phyloP scores from a whole-genome alignment of 2,329 filamentous ascomycete genomes.

The Aurifilum marmelostoma region DNA sequence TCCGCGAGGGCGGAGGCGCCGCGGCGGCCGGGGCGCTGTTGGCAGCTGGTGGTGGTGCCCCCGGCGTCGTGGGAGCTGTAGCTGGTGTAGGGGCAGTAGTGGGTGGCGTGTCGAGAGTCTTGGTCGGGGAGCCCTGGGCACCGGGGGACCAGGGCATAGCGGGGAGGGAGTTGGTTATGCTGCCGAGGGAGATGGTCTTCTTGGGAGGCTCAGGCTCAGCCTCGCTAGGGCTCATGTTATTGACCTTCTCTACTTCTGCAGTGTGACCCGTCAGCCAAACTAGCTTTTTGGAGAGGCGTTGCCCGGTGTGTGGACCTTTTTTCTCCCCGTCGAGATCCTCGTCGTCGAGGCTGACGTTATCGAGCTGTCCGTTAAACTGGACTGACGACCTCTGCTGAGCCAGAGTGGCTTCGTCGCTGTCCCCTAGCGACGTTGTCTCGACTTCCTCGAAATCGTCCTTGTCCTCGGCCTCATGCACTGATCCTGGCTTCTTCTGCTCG shows the following conservation, averaged over 20 bases:
- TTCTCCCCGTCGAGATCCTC: constrained; percentile 43
- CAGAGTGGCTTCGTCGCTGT: constrained; percentile 25
- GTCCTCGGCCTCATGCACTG: constrained; percentile 38
- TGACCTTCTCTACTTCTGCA: constrained; percentile 33
- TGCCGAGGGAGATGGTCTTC: constrained; percentile 66
- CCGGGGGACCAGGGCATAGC: constrained; percentile 73
- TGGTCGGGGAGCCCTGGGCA: constrained; percentile 51
- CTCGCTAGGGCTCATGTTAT: constrained; percentile 43
- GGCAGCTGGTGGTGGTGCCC: constrained; percentile 30
- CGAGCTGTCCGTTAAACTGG: constrained; percentile 48
- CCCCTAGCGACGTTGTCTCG: constrained; percentile 29
- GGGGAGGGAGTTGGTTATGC: constrained; percentile 72
- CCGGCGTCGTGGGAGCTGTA: constrained; percentile 39
- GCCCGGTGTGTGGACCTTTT: constrained; percentile 31
- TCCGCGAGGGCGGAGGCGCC: constrained; percentile 57
- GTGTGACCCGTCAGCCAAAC: constrained; percentile 23
- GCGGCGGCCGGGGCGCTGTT: constrained; percentile 40
- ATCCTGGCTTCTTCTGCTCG: constrained; percentile 25
- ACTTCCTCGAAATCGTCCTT: constrained; percentile 36
- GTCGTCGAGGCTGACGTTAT: constrained; percentile 70
- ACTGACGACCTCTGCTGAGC: constrained; percentile 45
- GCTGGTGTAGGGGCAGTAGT: constrained; percentile 38
- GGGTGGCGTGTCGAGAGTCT: constrained; percentile 39
- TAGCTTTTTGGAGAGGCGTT: constrained; percentile 13
- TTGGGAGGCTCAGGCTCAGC: constrained; percentile 44